These are phyloP conservation scores for Rhodotorula paludigena DNA, from an alignment of 768 basidiomycete genomes.

Conservation along the genomic window DNA sequence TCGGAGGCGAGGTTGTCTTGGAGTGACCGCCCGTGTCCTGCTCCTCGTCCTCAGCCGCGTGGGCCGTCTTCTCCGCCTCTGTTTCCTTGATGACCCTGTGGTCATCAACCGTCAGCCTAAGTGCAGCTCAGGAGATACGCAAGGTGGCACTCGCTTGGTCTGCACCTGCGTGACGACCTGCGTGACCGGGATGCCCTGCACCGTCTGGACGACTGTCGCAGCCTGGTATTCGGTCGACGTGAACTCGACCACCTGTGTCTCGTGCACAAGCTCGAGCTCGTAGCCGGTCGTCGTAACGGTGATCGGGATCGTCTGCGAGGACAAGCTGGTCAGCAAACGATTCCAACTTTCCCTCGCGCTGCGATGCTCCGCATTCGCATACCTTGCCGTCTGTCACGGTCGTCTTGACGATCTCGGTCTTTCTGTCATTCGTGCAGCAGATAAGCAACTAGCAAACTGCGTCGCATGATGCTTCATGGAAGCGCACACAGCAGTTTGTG, in stretches of 20 bases:
- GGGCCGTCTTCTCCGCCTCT: not conserved
- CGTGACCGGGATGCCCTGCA: slow-evolving; percentile 1
- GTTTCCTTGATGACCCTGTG: not conserved
- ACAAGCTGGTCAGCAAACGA: not conserved
- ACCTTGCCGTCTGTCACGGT: slow-evolving; percentile 12
- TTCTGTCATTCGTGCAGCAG: not conserved
- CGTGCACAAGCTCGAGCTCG: slow-evolving; percentile 1
- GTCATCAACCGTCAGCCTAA: not conserved
- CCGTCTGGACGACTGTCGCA: slow-evolving; percentile 17
- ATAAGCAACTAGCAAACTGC: not conserved
- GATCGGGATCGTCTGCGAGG: slow-evolving; percentile 9
- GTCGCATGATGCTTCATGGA: not conserved
- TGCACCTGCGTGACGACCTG: slow-evolving; percentile 15
- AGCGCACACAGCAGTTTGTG: slow-evolving; percentile 16
- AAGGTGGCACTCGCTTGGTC: not conserved
- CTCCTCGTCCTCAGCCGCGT: not conserved
- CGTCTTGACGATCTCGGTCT: slow-evolving; percentile 9
- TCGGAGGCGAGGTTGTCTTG: not conserved
- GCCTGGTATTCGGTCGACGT: slow-evolving; percentile 4
- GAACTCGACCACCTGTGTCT: slow-evolving; percentile 1
- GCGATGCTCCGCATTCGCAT: no score
- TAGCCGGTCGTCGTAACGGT: slow-evolving; percentile 6
- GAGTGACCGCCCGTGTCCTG: not conserved
- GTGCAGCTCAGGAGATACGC: accelerated
- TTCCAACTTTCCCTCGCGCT: no score